A percentile compares a stretch with the other conserved stretches of the same genome.
phyloP scores from a whole-genome alignment of 495 filamentous ascomycete genomes.

The Daldinia caldariorum region DNA sequence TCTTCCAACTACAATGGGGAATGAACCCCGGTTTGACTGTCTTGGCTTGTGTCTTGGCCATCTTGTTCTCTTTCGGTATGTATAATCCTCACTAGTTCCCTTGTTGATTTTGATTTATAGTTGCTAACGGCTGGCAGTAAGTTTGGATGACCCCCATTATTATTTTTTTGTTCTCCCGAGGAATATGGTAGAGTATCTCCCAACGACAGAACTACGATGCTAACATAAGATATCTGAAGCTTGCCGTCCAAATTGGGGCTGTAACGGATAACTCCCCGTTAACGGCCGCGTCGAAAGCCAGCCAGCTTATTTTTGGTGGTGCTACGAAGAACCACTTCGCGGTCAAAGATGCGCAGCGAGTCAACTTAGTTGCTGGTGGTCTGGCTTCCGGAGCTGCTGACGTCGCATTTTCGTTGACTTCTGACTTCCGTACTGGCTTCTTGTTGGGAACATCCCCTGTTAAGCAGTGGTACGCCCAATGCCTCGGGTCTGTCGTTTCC shows the following conservation, averaged over 20 bases:
- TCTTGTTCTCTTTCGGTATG: constrained; percentile 69
- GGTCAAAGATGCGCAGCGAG: constrained; percentile 61
- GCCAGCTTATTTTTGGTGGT: constrained; percentile 71
- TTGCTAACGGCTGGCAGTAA: constrained; percentile 8
- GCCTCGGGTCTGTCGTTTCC: constrained; percentile 66
- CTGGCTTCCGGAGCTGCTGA: constrained; percentile 68
- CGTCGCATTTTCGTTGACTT: constrained; percentile 60
- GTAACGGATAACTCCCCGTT: constrained; percentile 71
- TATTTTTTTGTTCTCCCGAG: not conserved
- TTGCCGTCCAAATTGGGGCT: constrained; percentile 68
- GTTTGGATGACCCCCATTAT: not conserved
- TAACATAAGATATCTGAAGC: not conserved
- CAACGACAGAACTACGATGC: not conserved
- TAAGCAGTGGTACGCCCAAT: constrained; percentile 72
- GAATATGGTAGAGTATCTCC: not conserved
- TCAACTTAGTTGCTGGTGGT: constrained; percentile 72
- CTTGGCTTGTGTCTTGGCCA: constrained; percentile 68
- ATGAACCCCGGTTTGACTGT: constrained; percentile 70
- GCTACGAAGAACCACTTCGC: constrained; percentile 62
- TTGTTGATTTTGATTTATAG: not conserved
- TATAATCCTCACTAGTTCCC: not conserved
- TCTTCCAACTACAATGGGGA: constrained; percentile 68
- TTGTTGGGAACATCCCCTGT: constrained; percentile 69
- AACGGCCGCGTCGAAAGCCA: constrained; percentile 72
- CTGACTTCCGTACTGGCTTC: constrained; percentile 72